Base-by-base conservation (phyloP, 2,329 filamentous ascomycete species). In the Exophiala phaeomuriformis region DNA sequence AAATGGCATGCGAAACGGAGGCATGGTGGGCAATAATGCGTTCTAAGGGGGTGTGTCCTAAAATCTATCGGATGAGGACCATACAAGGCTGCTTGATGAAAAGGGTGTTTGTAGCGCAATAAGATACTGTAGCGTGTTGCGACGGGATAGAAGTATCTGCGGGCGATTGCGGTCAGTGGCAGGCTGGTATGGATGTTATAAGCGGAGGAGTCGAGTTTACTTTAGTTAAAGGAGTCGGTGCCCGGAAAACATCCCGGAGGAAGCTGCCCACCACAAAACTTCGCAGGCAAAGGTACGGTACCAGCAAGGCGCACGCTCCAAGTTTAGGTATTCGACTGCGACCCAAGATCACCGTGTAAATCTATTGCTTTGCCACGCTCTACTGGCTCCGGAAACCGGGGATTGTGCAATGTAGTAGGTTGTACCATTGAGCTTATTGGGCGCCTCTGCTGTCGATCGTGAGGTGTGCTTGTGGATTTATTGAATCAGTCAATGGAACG, bases 1-100 rank as follows among this genome's bases (percentile, higher is more conserved):
- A 67, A 89, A 86, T 31, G 84, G 82, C 68, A 88, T 89, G 62
- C 85, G 83, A 66, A 88, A 86, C 19, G 74, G 73, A 58, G 82
- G 79, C 84, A 87, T 87, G 54, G 61, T 73, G 51, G 53, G 42
- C 30, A 37, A 41, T 43, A 30, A n/a, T 8, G 43, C 35, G 33
- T 28, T 51, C 32, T 35, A 41, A 30, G 33, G 46, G 40, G 12
- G 28, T 35, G 31, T 28, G 9, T 5, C 6, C 12, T 41, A 41
- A 41, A 37, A 40, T 49, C 42, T 53, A 59, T 44, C 28, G 39
- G 42, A 10, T 5, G 36, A 42, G 36, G 47, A 42, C 42, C 41
- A 49, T 54, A 33, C 47, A 54, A 10, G 28, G 44, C 5, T 5
- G 28, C 30, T 47, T 37, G 36, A 47, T 37, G 39, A 37, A 45